A percentile compares a stretch with the other conserved stretches of the same genome.
phyloP scores from a whole-genome alignment of 2,329 filamentous ascomycete genomes.

The Trichoderma atroviride region DNA sequence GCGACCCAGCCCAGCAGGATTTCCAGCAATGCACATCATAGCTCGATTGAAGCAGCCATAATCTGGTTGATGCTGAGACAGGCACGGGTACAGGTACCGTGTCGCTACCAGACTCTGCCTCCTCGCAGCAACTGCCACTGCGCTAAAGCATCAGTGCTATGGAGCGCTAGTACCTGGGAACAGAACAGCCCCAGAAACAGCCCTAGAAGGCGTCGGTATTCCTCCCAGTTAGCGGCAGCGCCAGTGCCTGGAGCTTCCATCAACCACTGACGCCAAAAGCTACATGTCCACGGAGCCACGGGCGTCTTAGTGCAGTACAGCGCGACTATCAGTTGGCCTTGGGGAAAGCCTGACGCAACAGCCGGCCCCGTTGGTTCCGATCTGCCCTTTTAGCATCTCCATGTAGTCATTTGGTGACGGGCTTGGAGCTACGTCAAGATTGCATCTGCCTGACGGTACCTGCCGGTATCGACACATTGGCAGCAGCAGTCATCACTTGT shows the following conservation, averaged over 20 bases:
- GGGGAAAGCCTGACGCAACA: slow-evolving; percentile 19
- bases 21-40: not conserved
- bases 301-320: not conserved
- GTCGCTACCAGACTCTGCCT: not conserved
- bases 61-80: too few relatives aligned
- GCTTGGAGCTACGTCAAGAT: slow-evolving; percentile 5
- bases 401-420: not conserved
- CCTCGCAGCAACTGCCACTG: not conserved
- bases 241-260: not conserved
- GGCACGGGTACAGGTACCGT: not conserved
- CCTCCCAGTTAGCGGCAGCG: not conserved
- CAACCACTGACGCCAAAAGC: not conserved
- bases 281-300: not conserved
- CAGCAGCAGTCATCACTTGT: not conserved
- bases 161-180: not conserved
- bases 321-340: not conserved
- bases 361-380: not conserved
- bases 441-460: not conserved
- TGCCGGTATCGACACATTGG: not conserved
- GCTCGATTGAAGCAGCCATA: too few relatives aligned
- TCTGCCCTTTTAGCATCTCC: not conserved
- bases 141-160: too few relatives aligned
- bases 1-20: not conserved
- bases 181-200: not conserved
- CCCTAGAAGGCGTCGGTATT: not conserved